Conservation (phyloP, 2,329 filamentous ascomycete species). For the Onygenales sp. region DNA sequence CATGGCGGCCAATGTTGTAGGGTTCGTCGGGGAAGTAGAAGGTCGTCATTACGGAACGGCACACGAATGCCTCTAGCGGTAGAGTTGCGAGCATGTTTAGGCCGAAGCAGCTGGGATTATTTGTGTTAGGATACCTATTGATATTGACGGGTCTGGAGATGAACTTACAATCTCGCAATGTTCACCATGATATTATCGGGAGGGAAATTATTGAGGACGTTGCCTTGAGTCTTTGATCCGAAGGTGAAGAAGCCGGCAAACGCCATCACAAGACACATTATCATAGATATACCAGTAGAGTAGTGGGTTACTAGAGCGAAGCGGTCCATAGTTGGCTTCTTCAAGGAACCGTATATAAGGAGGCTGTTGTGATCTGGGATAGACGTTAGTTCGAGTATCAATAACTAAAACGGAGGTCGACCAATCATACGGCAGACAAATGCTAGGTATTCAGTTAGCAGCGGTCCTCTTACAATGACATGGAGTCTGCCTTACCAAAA, state of each 20-base stretch:
- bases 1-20: conserved; percentile 73
- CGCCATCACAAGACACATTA: conserved; percentile 85
- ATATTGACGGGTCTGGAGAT: not conserved
- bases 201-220: conserved; percentile 97
- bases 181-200: conserved; percentile 88
- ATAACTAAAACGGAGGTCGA: not conserved
- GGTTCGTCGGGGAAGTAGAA: conserved; percentile 66
- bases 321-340: conserved; percentile 89
- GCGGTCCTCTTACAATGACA: conserved; percentile 1
- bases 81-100: conserved; percentile 98
- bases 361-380: conserved; percentile 78
- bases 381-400: conserved; percentile 9
- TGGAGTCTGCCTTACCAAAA: conserved; percentile 55
- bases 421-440: conserved; percentile 54
- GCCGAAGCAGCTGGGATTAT: conserved; percentile 61
- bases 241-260: conserved; percentile 87
- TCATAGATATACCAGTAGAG: conserved; percentile 78
- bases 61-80: conserved; percentile 94
- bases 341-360: conserved; percentile 90
- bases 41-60: conserved; percentile 88
- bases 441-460: conserved; percentile 36
- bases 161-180: conserved; percentile 63
- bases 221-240: conserved; percentile 82
- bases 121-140: conserved; percentile 11
- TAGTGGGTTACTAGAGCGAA: conserved; percentile 91